Conservation (phyloP, 805 yeast species). For the Metschnikowia drakensbergensis region DNA sequence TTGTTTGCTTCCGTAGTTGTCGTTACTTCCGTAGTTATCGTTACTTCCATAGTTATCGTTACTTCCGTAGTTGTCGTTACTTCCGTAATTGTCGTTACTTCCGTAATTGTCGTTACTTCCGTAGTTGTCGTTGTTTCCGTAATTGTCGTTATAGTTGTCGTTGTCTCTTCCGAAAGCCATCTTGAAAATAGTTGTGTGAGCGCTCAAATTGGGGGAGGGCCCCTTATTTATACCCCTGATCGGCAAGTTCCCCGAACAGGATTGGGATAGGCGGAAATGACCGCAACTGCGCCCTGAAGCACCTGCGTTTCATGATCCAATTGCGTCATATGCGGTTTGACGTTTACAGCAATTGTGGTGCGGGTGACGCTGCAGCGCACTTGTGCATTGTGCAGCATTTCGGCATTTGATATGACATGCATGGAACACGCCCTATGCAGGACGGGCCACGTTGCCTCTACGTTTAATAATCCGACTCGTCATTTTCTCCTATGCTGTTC, state of each 20-base stretch:
- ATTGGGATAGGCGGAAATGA: neutral
- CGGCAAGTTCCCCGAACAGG: neutral
- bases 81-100: conserved; percentile 13
- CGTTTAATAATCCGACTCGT: too few relatives aligned
- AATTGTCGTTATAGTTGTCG: conserved; percentile 17
- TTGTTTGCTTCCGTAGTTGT: conserved; percentile 10
- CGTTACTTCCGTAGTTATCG: neutral
- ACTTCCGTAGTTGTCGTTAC: conserved; percentile 3
- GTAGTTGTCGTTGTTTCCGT: conserved; percentile 10
- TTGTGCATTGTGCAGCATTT: neutral
- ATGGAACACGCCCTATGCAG: neutral
- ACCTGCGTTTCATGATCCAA: neutral
- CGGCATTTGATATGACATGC: neutral
- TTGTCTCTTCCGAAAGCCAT: conserved; percentile 11
- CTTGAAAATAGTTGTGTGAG: neutral
- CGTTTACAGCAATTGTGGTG: neutral
- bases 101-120: too few relatives aligned
- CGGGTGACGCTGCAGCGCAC: neutral
- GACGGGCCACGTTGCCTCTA: too few relatives aligned
- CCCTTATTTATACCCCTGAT: neutral
- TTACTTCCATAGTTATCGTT: neutral
- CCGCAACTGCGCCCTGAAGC: neutral
- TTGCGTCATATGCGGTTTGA: conserved; percentile 1
- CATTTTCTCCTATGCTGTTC: too few relatives aligned
- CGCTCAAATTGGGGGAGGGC: neutral